Evolutionary conservation across 1,284 basidiomycete genomes (phyloP), one percentile per base, ranked within the genome.

Genomic region (Trametes versicolor): DNA sequence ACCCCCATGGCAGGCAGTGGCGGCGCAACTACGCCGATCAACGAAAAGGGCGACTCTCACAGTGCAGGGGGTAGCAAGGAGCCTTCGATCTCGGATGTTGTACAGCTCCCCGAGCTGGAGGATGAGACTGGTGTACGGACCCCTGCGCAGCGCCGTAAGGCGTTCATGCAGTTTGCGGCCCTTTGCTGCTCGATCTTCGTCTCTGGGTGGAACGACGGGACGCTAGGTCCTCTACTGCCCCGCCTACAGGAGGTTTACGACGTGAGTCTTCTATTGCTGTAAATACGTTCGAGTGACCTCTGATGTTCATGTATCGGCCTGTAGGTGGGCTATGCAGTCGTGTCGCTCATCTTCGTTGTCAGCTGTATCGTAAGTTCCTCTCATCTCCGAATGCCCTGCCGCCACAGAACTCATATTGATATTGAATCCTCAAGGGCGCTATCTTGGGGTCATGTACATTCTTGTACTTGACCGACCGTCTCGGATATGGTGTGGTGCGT

Each of bases 121-220:
- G 45, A 60, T 51, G 48, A 29, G 32, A 21, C 1, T 41, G 41
- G 12, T 6, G 61, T 39, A 12, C 53, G 58, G 47, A 67, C 69
- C 2, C 56, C 66, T 32, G 68, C 64, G 8, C 66, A 67, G 67
- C 60, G 63, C 47, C 62, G 70, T 23, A 71, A 65, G 36, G 63
- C 66, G 36, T 36, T 64, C 17, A 62, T 82, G 41, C 81, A 83
- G 60, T 81, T 82, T 65, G 68, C 72, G 3, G 68, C 79, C 0
- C 69, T 83, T 15, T 82, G 79, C 69, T 83, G 76, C 71, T 72
- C 76, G 29, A 69, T 82, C 27, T 83, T 84, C 56, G 68, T 87
- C 9, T 76, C 79, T 2, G 88, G 88, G 5, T 89, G 87, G 86
- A 89, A 88, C 71, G 88, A 89, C 71, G 84, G 83, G 0, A 82